Conservation (phyloP, 371 early-diverging fungal genomes). For the Saksenaea vasiformis region DNA sequence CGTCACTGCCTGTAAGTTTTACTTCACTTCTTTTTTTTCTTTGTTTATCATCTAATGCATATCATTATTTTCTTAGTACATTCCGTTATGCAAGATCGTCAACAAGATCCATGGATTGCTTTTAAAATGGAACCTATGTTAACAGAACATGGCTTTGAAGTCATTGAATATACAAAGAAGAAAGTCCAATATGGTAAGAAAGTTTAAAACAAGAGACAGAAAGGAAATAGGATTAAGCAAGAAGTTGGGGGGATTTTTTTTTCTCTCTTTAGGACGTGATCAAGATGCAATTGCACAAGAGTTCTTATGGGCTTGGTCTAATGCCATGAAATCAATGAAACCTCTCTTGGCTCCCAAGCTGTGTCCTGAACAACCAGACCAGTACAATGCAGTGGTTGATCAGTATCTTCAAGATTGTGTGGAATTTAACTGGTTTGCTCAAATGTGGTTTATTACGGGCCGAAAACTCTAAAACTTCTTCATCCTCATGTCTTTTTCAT, state of each 20-base stretch:
- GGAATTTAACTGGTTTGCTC: slow-evolving; percentile 30
- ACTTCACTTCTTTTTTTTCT: neutral
- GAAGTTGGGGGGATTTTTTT: no score
- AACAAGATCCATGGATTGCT: slow-evolving; percentile 39
- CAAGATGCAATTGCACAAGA: slow-evolving; percentile 34
- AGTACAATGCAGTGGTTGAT: slow-evolving; percentile 26
- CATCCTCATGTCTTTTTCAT: no score
- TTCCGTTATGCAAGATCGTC: slow-evolving; percentile 29
- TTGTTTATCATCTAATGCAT: neutral
- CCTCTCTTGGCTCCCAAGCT: slow-evolving; percentile 31
- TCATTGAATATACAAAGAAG: slow-evolving; percentile 22
- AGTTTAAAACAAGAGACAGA: neutral
- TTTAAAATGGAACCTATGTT: slow-evolving; percentile 28
- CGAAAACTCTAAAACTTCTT: slow-evolving; percentile 16
- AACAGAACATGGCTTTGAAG: slow-evolving; percentile 22
- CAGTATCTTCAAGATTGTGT: slow-evolving; percentile 37
- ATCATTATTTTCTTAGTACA: slow-evolving; percentile 20
- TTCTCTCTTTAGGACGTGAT: neutral
- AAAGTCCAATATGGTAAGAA: slow-evolving; percentile 31
- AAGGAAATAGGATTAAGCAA: no score
- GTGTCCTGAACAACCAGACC: slow-evolving; percentile 18
- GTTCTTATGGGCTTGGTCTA: slow-evolving; percentile 43
- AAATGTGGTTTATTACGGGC: slow-evolving; percentile 28
- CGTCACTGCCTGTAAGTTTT: slow-evolving; percentile 17
- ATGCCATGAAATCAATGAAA: slow-evolving; percentile 33